Conservation (phyloP, 2,329 filamentous ascomycete genomes). For the Ophiosphaerella korrae region DNA sequence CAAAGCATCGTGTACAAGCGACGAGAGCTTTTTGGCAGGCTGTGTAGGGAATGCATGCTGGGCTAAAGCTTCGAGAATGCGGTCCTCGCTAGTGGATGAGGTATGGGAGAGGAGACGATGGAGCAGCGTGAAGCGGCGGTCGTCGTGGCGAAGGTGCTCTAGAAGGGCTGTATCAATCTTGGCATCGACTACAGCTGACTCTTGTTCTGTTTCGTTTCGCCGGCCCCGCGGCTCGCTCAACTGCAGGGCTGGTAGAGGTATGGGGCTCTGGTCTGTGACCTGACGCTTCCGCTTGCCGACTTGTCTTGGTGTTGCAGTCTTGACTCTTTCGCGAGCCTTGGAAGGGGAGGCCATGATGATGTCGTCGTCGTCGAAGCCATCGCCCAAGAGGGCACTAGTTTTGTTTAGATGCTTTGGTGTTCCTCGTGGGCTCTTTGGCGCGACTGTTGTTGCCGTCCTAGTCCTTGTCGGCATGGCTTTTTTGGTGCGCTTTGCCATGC, state of each 20-base stretch:
- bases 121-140: slow-evolving; percentile 53
- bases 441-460: slow-evolving; percentile 18
- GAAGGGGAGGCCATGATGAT: slow-evolving; percentile 61
- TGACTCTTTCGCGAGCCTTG: slow-evolving; percentile 54
- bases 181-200: neutral
- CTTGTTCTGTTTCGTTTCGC: slow-evolving; percentile 42
- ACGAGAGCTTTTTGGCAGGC: slow-evolving; percentile 60
- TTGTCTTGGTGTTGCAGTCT: slow-evolving; percentile 64
- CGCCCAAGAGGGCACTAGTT: slow-evolving; percentile 62
- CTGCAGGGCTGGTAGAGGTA: slow-evolving; percentile 60
- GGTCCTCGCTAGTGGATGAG: slow-evolving; percentile 59
- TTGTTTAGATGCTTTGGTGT: slow-evolving; percentile 68
- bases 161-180: slow-evolving; percentile 40
- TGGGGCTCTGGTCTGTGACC: slow-evolving; percentile 67
- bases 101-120: slow-evolving; percentile 69
- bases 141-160: slow-evolving; percentile 45
- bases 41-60: slow-evolving; percentile 69
- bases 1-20: slow-evolving; percentile 71
- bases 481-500: slow-evolving; percentile 50
- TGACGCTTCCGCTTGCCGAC: slow-evolving; percentile 70
- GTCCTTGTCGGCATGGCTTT: slow-evolving; percentile 28
- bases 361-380: slow-evolving; percentile 77
- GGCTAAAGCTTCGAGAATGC: slow-evolving; percentile 71
- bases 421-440: slow-evolving; percentile 45
- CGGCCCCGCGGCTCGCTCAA: slow-evolving; percentile 45